Evolutionary conservation across 371 early-diverging fungal species (phyloP).

Genomic region (Mortierella sp.): DNA sequence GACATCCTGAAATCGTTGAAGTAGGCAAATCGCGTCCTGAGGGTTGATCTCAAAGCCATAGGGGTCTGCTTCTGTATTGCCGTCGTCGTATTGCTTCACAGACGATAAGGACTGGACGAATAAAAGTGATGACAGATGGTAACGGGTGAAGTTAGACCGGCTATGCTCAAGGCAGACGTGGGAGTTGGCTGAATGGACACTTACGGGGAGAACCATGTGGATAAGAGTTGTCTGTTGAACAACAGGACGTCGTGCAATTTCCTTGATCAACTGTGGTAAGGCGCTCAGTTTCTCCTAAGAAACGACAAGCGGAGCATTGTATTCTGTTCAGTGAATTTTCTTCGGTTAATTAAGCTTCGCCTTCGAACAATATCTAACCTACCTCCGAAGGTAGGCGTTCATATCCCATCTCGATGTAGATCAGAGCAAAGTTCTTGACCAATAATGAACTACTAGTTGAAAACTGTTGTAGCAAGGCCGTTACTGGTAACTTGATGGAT

Average conservation of each 20-base stretch:
- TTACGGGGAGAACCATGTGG: conserved; percentile 74
- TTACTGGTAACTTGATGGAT: conserved; percentile 71
- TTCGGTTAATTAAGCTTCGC: too few species aligned
- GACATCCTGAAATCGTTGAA: conserved; percentile 71
- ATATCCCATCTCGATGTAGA: conserved; percentile 82
- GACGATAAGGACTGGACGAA: conserved; percentile 59
- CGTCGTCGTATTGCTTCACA: conserved; percentile 62
- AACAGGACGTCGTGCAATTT: conserved; percentile 64
- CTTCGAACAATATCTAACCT: conserved; percentile 60
- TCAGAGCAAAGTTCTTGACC: conserved; percentile 76
- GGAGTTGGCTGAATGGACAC: too few species aligned
- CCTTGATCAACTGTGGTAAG: conserved; percentile 68
- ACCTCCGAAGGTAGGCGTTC: conserved; percentile 57
- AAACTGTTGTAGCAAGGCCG: conserved; percentile 64
- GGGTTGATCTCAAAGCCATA: conserved; percentile 66
- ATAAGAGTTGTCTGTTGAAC: conserved; percentile 70
- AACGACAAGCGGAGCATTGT: background rate
- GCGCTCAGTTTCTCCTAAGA: conserved; percentile 36
- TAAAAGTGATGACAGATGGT: background rate
- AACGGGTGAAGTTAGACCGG: background rate
- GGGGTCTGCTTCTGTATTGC: conserved; percentile 61
- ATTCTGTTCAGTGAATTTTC: too few species aligned
- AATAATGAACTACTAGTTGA: conserved; percentile 55
- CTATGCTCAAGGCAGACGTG: too few species aligned
- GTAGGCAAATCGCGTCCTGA: conserved; percentile 63